Evolutionary conservation across 2,329 filamentous ascomycete genomes (phyloP), one percentile per base, ranked within the genome.

Genomic region (Penicillium italicum): DNA sequence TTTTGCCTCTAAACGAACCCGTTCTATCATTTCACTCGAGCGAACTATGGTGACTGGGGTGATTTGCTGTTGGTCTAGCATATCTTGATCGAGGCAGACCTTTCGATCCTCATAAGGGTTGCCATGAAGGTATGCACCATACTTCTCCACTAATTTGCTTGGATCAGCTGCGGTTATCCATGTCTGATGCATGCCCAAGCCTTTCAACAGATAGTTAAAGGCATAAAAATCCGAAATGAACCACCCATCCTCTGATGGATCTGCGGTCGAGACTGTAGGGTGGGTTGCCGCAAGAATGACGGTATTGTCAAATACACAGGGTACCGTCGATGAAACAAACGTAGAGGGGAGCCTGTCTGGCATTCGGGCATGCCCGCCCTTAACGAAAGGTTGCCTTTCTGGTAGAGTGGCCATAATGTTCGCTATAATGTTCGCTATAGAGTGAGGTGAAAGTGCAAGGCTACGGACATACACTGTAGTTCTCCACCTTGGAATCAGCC

Each of bases 161-260:
- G 53, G 46, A 18, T 45, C 46, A 20, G 46, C 33, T 38, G 53
- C 46, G 26, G 53, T 55, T n/a, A 50, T 41, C 52, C 45, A 55
- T 14, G 26, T 50, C 36, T 55, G 45, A 26, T 50, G 10, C 11
- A 22, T 24, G 11, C 42, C 34, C 18, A 45, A 34, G 31, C 30
- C 44, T 37, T 47, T 47, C n/a, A 44, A 31, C 30, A 47, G 44
- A 37, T 47, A n/a, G 44, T 47, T 36, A n/a, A 47, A 36, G 18
- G 53, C 53, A 30, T 56, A 56, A 20, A 56, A 56, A 22, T 56
- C 53, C 6, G 54, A 52, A n/a, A 56, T 47, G 22, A 52, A 52
- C 54, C 43, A 52, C 5, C 42, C 48, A 37, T 56, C 54, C 6
- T 52, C 14, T 2, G 1, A 2, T 24, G 12, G 34, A 30, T n/a